Percentiles rank a stretch among this genome's conserved stretches.
Conservation (phyloP, 306 rosid species). For the Heteromeles arbutifolia region DNA sequence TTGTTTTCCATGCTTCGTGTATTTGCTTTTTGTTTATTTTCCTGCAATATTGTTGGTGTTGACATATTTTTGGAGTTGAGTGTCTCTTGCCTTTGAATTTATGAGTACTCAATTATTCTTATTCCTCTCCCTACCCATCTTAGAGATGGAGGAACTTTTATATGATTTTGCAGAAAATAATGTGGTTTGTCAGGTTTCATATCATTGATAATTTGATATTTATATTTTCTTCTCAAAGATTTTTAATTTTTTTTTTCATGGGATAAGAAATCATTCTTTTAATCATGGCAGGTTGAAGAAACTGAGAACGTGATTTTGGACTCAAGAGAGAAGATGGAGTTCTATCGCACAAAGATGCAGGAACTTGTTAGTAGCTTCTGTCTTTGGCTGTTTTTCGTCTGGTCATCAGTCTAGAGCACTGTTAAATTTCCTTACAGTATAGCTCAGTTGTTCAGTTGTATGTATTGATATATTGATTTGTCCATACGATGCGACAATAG, state of each 20-base stretch:
- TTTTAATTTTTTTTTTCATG: slow-evolving; percentile 3
- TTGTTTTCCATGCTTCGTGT: neutral
- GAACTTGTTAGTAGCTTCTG: slow-evolving; percentile 71
- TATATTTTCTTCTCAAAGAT: neutral
- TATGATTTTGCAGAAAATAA: neutral
- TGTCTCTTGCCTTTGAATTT: neutral
- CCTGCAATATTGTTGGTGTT: neutral
- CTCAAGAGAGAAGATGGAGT: slow-evolving; percentile 78
- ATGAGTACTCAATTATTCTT: neutral
- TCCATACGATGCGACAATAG: neutral
- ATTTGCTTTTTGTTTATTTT: neutral
- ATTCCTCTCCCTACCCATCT: neutral
- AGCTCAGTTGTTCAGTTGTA: neutral
- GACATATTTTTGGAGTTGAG: neutral
- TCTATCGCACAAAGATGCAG: slow-evolving; percentile 88
- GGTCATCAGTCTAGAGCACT: neutral
- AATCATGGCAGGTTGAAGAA: slow-evolving; percentile 52
- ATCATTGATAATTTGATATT: neutral
- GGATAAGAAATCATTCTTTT: slow-evolving; percentile 5
- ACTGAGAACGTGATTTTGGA: slow-evolving; percentile 56
- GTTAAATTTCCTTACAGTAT: neutral
- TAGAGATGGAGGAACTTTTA: neutral
- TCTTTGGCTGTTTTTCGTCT: slow-evolving; percentile 19
- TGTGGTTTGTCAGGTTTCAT: neutral
- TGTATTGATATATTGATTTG: neutral